Evolutionary conservation across 345 rosid species (phyloP).

Genomic region (Populus alba): DNA sequence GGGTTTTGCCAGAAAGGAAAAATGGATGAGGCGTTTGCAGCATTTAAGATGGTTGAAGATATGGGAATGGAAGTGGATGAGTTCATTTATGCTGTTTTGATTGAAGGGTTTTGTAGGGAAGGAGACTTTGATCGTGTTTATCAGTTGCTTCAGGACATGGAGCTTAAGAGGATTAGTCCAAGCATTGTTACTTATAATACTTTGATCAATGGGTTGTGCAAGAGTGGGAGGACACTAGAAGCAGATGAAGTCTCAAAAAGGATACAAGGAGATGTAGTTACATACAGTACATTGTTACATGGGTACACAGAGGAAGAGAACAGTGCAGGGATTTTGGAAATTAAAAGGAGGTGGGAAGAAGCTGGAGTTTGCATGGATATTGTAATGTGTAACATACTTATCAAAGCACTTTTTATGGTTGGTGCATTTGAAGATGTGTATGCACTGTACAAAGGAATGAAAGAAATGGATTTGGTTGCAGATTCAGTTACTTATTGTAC

Average conservation of each 20-base stretch:
- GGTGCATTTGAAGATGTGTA: slow-evolving; percentile 73
- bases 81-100: slow-evolving; percentile 65
- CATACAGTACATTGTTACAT: slow-evolving; percentile 64
- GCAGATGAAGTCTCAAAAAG: slow-evolving; percentile 67
- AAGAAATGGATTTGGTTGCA: slow-evolving; percentile 52
- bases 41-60: slow-evolving; percentile 50
- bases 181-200: slow-evolving; percentile 55
- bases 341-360: slow-evolving; percentile 49
- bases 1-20: slow-evolving; percentile 65
- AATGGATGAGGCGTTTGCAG: slow-evolving; percentile 52
- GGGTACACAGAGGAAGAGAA: slow-evolving; percentile 59
- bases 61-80: slow-evolving; percentile 60
- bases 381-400: slow-evolving; percentile 65
- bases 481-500: slow-evolving; percentile 56
- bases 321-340: slow-evolving; percentile 46
- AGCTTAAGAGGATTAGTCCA: slow-evolving; percentile 59
- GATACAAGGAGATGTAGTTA: slow-evolving; percentile 51
- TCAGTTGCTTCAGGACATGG: slow-evolving; percentile 64
- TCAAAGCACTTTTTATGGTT: slow-evolving; percentile 63
- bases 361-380: slow-evolving; percentile 55
- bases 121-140: slow-evolving; percentile 51
- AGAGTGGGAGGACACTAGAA: slow-evolving; percentile 57
- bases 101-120: slow-evolving; percentile 60
- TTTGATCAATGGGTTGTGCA: slow-evolving; percentile 67
- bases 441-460: slow-evolving; percentile 58